Conservation (phyloP, 495 filamentous ascomycete species). For the Daldinia concentrica region DNA sequence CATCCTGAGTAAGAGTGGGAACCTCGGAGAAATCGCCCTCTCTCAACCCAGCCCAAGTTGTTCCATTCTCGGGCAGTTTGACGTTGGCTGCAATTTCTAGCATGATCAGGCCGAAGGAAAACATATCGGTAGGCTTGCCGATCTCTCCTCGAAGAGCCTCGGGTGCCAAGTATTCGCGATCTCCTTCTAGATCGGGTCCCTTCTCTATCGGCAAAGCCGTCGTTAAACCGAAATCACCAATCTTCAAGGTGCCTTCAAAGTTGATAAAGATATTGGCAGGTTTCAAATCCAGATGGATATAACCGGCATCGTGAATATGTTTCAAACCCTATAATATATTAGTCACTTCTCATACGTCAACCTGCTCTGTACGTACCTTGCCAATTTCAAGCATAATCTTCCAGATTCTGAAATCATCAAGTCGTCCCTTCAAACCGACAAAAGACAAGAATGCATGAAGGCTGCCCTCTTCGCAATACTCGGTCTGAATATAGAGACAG, state of each 20-base stretch:
- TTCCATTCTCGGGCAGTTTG: slow-evolving; percentile 88
- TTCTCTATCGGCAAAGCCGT: slow-evolving; percentile 76
- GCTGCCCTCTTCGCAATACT: slow-evolving; percentile 93
- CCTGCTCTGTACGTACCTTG: slow-evolving; percentile 63
- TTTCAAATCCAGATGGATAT: slow-evolving; percentile 94
- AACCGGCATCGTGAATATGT: slow-evolving; percentile 86
- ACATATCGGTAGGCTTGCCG: slow-evolving; percentile 92
- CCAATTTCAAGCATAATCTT: slow-evolving; percentile 89
- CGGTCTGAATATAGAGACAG: slow-evolving; percentile 94
- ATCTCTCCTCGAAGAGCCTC: slow-evolving; percentile 85
- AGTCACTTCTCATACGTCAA: neutral
- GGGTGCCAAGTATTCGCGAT: slow-evolving; percentile 93
- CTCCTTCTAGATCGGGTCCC: slow-evolving; percentile 88
- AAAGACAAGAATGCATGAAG: slow-evolving; percentile 81
- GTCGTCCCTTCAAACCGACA: slow-evolving; percentile 79
- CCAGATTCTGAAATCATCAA: slow-evolving; percentile 98
- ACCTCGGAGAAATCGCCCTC: slow-evolving; percentile 87
- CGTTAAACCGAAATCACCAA: slow-evolving; percentile 95
- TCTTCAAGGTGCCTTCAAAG: slow-evolving; percentile 90
- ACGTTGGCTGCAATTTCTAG: slow-evolving; percentile 94
- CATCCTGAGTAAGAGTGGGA: slow-evolving; percentile 81
- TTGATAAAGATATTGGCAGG: slow-evolving; percentile 93
- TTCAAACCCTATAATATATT: slow-evolving; percentile 72
- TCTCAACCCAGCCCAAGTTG: slow-evolving; percentile 86
- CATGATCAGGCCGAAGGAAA: slow-evolving; percentile 91